Percentiles rank a stretch among this genome's conserved stretches.
Evolutionary conservation across 2,329 filamentous ascomycete species (phyloP).

Genomic region (Aquanectria penicillioides): DNA sequence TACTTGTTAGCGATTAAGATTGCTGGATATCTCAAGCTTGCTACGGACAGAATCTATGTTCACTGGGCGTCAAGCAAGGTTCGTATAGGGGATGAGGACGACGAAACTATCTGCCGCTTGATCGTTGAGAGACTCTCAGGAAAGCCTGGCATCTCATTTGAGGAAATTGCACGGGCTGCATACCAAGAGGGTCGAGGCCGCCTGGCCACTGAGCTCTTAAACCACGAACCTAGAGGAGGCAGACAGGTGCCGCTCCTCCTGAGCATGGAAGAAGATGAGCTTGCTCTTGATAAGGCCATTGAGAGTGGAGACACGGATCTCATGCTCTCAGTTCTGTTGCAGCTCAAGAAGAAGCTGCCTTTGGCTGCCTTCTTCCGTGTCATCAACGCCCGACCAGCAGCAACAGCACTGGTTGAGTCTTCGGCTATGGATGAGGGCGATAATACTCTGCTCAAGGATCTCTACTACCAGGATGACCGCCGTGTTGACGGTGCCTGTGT

Average conservation of each 20-base stretch:
- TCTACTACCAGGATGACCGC: slow-evolving; percentile 97
- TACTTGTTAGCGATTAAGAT: slow-evolving; percentile 91
- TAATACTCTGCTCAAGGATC: slow-evolving; percentile 87
- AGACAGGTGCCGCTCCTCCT: slow-evolving; percentile 93
- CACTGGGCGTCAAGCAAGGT: slow-evolving; percentile 98
- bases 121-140: slow-evolving; percentile 88
- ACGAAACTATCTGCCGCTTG: slow-evolving; percentile 85
- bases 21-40: slow-evolving; percentile 85
- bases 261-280: slow-evolving; percentile 94
- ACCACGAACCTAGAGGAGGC: slow-evolving; percentile 94
- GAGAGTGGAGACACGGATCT: slow-evolving; percentile 96
- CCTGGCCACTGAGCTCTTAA: slow-evolving; percentile 90
- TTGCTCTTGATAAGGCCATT: slow-evolving; percentile 95
- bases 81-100: slow-evolving; percentile 82
- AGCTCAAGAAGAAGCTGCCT: slow-evolving; percentile 89
- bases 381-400: slow-evolving; percentile 85
- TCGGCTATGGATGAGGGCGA: slow-evolving; percentile 76
- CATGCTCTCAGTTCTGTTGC: slow-evolving; percentile 86
- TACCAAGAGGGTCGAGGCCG: slow-evolving; percentile 91
- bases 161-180: slow-evolving; percentile 89
- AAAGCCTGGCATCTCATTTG: slow-evolving; percentile 94
- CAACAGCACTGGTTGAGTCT: slow-evolving; percentile 89
- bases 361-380: slow-evolving; percentile 92
- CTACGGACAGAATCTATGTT: slow-evolving; percentile 90
- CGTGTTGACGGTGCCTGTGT: slow-evolving; percentile 88